These are phyloP conservation scores for Lotmaria passim DNA, from an alignment of 208 protist genomes.

Conservation along the genomic window DNA sequence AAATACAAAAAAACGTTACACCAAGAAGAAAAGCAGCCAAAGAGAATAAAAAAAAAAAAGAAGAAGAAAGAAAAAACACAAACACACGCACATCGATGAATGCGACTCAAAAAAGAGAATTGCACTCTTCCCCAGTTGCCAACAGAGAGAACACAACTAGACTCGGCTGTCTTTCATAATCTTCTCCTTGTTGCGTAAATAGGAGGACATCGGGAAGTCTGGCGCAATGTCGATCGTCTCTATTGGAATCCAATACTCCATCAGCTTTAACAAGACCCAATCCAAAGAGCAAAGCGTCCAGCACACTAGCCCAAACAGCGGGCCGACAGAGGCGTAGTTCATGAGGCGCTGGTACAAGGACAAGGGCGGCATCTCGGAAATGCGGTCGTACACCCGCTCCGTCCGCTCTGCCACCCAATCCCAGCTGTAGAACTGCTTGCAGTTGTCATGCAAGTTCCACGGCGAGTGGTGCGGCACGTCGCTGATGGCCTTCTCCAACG, in stretches of 20 bases:
- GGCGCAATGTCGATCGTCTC: constrained; percentile 91
- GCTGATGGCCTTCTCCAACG: constrained; percentile 75
- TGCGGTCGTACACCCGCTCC: constrained; percentile 94
- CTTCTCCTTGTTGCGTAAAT: constrained; percentile 80
- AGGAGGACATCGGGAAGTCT: constrained; percentile 90
- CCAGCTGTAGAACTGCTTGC: constrained; percentile 96
- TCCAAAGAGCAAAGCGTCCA: constrained; percentile 86
- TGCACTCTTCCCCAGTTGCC: neutral
- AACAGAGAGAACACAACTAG: neutral
- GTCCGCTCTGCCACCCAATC: constrained; percentile 94
- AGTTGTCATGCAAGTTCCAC: constrained; percentile 89
- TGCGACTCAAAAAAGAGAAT: too few species aligned
- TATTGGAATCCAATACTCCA: constrained; percentile 81
- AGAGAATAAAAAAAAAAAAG: neutral
- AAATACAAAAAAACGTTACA: neutral
- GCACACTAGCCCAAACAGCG: constrained; percentile 90
- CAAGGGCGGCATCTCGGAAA: constrained; percentile 52
- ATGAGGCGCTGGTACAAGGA: constrained; percentile 85
- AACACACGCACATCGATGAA: constrained; percentile 8
- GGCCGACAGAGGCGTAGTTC: constrained; percentile 88
- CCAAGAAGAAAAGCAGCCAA: neutral
- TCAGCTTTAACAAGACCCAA: constrained; percentile 82
- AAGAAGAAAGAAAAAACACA: constrained; percentile 12
- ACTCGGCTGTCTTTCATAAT: constrained; percentile 42
- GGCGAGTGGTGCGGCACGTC: constrained; percentile 77